A percentile compares a stretch with the other conserved stretches of the same genome.
Evolutionary conservation across 495 filamentous ascomycete genomes (phyloP).

Genomic region (Penicilliopsis zonata): DNA sequence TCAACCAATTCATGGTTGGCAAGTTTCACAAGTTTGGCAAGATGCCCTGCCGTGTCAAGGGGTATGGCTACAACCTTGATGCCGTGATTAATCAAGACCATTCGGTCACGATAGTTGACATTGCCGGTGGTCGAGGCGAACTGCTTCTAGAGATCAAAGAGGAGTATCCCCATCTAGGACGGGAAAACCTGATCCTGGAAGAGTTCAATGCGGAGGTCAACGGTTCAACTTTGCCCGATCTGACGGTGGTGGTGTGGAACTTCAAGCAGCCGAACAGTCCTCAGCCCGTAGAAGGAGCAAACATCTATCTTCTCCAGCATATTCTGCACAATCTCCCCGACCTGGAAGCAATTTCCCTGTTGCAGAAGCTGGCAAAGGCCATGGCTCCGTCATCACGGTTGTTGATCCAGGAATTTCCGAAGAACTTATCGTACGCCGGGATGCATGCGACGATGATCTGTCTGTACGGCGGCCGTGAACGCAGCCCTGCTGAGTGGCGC

Average conservation of each 20-base stretch:
- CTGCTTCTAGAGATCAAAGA: constrained; percentile 33
- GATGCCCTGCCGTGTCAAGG: constrained; percentile 15
- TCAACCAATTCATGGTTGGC: constrained; percentile 29
- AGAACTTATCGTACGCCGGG: constrained; percentile 18
- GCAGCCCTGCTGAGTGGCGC: constrained; percentile 20
- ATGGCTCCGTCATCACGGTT: constrained; percentile 35
- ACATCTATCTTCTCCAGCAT: constrained; percentile 30
- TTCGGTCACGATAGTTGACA: constrained; percentile 34
- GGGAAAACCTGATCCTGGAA: constrained; percentile 34
- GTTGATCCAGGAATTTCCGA: constrained; percentile 29
- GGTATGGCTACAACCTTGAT: constrained; percentile 18
- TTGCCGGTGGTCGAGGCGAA: constrained; percentile 42
- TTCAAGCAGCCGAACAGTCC: constrained; percentile 16
- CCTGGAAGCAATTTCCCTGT: constrained; percentile 20
- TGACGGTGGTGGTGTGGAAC: constrained; percentile 23
- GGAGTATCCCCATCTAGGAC: constrained; percentile 23
- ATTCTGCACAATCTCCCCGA: constrained; percentile 34
- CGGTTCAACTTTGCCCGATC: constrained; percentile 7
- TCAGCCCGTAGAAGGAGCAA: constrained; percentile 25
- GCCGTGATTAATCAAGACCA: constrained; percentile 15
- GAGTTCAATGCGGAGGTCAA: constrained; percentile 25
- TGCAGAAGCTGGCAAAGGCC: constrained; percentile 27
- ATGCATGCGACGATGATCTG: constrained; percentile 27
- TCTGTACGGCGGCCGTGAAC: constrained; percentile 21
- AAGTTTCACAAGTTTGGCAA: constrained; percentile 23